Evolutionary conservation across 352 stramenopile genomes (phyloP), one percentile per base, ranked within the genome.

Genomic region (Chrysophaeum taylorii): DNA sequence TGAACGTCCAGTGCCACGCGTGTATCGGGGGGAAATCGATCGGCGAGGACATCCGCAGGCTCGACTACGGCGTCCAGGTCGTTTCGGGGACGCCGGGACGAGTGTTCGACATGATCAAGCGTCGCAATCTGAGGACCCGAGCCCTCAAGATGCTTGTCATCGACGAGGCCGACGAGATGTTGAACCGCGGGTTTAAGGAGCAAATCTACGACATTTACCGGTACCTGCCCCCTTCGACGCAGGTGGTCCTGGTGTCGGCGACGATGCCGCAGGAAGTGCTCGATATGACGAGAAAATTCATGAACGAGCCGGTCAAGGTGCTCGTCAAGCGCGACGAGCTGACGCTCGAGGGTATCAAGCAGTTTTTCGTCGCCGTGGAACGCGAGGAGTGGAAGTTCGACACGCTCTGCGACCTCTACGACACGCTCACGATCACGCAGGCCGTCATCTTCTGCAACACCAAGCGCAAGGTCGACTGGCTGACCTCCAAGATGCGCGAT

Each of bases 361-460:
- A 98, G 83, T 98, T 97, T 75, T 98, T 97, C 81, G 92, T 98
- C 67, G 87, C 88, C 27, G 93, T 98, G 38, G 93, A 98, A 82
- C 92, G 95, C 73, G 94, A 98, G 77, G 93, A 98, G 84, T 98
- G 93, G 93, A 98, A 98, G 80, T 97, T 98, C 79, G 93, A 98
- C 79, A 98, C 93, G 50, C 83, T 98, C 5, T 97, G 90, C 82
- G 93, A 98, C 81, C 75, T 98, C 62, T 98, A 98, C 83, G 93
- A 98, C 83, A 98, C 92, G 38, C 84, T 98, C 61, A 98, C 93
- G n/a, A 97, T 98, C 79, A 98, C 93, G 31, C 94, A 98, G 82
- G 92, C 93, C 25, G 93, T 98, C 38, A 98, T 98, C 74, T 98
- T 98, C 83, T 98, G 93, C 81, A 98, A 98, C 83, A 98, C 92